Evolutionary conservation across 176 grass and related monocot species (phyloP).

Genomic region (Carex littledalei): DNA sequence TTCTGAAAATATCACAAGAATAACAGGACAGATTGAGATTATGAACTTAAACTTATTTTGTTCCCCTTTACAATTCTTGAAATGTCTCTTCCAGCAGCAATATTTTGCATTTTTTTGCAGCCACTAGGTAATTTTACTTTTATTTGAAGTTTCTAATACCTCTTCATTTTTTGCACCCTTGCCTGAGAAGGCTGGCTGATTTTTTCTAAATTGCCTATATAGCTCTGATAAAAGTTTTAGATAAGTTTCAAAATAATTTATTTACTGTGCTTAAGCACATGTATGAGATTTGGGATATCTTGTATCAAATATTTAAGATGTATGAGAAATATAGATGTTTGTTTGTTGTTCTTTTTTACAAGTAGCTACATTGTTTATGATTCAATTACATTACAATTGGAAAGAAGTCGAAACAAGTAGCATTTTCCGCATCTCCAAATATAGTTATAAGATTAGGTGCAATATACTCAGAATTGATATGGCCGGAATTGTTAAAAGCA

Average conservation of each 20-base stretch:
- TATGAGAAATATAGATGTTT: not conserved
- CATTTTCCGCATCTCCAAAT: not conserved
- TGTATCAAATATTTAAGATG: not conserved
- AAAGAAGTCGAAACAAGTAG: not conserved
- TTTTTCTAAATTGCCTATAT: not conserved
- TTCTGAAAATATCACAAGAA: not conserved
- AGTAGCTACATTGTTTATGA: not conserved
- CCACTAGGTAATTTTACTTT: not conserved
- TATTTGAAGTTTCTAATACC: not conserved
- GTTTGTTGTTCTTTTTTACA: not conserved
- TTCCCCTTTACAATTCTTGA: not conserved
- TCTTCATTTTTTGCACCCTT: not conserved
- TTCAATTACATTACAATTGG: not conserved
- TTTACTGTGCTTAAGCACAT: constrained; percentile 9
- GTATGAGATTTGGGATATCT: not conserved
- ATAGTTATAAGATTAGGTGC: not conserved
- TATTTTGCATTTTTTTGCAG: not conserved
- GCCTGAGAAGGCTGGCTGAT: not conserved
- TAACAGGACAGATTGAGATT: not conserved
- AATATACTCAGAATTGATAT: not conserved
- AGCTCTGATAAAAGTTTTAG: not conserved
- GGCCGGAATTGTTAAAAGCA: not conserved
- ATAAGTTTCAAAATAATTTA: not conserved
- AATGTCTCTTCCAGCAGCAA: not conserved
- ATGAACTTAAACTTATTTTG: not conserved